phyloP scores from a whole-genome alignment of 1,284 basidiomycete genomes.

The Microbotryum saponariae region DNA sequence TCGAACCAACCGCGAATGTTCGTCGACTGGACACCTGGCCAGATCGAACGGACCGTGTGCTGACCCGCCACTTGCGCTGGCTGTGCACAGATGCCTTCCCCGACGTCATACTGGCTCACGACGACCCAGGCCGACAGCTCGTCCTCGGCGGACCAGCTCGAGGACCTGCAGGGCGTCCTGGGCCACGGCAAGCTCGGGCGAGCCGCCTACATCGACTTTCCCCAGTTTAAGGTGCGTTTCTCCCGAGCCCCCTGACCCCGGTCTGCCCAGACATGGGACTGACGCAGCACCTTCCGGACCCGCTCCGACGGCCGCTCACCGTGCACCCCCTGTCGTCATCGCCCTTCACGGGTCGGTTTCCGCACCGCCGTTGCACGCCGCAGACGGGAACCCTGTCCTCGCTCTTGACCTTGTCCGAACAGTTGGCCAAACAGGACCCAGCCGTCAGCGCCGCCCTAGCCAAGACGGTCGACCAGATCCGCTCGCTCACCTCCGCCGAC shows the following conservation, averaged over 20 bases:
- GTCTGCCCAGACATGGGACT: background rate
- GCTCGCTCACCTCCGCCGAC: conserved; percentile 52
- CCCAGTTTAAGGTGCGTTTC: conserved; percentile 35
- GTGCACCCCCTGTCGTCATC: background rate
- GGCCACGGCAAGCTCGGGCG: conserved; percentile 35
- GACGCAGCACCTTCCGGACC: background rate
- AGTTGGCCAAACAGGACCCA: conserved; percentile 84
- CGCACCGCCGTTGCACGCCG: background rate
- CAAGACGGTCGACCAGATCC: conserved; percentile 90
- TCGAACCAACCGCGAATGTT: too few species aligned
- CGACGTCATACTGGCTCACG: conserved; percentile 50
- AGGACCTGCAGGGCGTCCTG: conserved; percentile 43
- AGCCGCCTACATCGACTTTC: conserved; percentile 23
- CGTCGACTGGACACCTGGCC: too few species aligned
- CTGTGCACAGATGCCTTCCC: conserved; percentile 45
- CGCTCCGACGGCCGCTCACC: background rate
- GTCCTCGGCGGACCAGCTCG: conserved; percentile 45
- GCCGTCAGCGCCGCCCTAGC: conserved; percentile 79
- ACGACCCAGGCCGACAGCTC: conserved; percentile 44
- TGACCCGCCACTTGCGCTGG: too few species aligned
- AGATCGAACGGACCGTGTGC: too few species aligned
- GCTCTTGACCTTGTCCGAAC: conserved; percentile 82
- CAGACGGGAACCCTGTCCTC: conserved; percentile 92
- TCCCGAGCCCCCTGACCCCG: too few species aligned
- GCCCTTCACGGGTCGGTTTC: background rate